Evolutionary conservation across 2,329 filamentous ascomycete genomes (phyloP).

Genomic region (Colletotrichum liriopes): DNA sequence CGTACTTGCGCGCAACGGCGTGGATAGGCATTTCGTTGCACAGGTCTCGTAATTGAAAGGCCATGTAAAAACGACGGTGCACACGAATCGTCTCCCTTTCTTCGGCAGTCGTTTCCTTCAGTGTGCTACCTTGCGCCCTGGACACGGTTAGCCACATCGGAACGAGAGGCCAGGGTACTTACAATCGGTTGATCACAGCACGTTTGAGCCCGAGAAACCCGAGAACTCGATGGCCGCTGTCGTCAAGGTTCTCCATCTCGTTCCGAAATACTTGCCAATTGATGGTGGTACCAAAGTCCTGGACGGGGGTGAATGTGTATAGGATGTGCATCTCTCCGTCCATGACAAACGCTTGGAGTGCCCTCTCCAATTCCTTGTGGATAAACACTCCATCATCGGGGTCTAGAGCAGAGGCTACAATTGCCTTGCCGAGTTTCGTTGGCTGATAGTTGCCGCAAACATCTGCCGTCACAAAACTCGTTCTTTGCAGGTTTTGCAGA

Average conservation of each 20-base stretch:
- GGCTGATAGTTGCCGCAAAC: conserved; percentile 68
- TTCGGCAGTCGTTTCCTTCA: conserved; percentile 74
- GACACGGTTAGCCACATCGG: conserved; percentile 41
- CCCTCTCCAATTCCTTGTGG: conserved; percentile 76
- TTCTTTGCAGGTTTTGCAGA: conserved; percentile 69
- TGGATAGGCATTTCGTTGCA: conserved; percentile 84
- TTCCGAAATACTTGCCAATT: conserved; percentile 83
- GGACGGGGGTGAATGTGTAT: conserved; percentile 83
- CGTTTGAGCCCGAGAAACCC: conserved; percentile 79
- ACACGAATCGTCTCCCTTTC: conserved; percentile 75
- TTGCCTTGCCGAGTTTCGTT: conserved; percentile 78
- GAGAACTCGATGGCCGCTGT: conserved; percentile 79
- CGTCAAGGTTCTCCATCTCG: conserved; percentile 79
- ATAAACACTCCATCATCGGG: conserved; percentile 84
- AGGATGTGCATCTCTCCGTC: conserved; percentile 86
- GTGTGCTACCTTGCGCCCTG: conserved; percentile 76
- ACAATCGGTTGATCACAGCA: conserved; percentile 77
- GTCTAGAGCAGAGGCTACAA: conserved; percentile 80
- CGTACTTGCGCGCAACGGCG: conserved; percentile 78
- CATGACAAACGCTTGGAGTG: conserved; percentile 82
- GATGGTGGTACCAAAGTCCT: conserved; percentile 66
- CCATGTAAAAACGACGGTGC: conserved; percentile 81
- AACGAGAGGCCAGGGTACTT: conserved; percentile 47
- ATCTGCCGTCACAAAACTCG: conserved; percentile 69
- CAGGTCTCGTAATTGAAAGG: conserved; percentile 83